Evolutionary conservation across 805 yeast genomes (phyloP).

Genomic region (Torulaspora quercuum): DNA sequence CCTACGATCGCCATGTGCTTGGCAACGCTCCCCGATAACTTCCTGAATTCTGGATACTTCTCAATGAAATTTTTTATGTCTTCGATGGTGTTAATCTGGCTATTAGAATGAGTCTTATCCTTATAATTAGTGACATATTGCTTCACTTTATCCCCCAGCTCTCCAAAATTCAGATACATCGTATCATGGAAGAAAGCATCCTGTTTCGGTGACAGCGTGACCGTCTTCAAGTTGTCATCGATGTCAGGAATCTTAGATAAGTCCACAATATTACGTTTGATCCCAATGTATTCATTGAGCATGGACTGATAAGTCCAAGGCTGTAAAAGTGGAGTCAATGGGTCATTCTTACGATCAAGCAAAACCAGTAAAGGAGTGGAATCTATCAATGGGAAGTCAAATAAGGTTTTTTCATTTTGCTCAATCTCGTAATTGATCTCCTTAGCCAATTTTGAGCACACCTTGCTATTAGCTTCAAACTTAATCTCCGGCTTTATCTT

Average conservation of each 20-base stretch:
- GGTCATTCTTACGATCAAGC: conserved; percentile 83
- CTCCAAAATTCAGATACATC: conserved; percentile 91
- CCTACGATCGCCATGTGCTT: conserved; percentile 90
- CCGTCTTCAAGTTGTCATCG: conserved; percentile 55
- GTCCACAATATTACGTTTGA: conserved; percentile 75
- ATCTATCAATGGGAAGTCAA: conserved; percentile 63
- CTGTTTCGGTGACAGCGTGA: conserved; percentile 62
- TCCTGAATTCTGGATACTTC: conserved; percentile 90
- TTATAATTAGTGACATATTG: conserved; percentile 81
- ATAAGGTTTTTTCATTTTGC: conserved; percentile 53
- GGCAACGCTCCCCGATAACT: conserved; percentile 79
- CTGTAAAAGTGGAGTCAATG: conserved; percentile 83
- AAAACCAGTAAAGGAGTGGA: conserved; percentile 70
- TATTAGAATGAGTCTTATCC: conserved; percentile 66
- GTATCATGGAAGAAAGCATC: conserved; percentile 77
- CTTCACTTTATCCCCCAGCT: conserved; percentile 82
- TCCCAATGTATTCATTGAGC: conserved; percentile 90
- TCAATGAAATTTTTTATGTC: conserved; percentile 91
- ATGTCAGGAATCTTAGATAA: conserved; percentile 54
- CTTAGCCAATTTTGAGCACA: conserved; percentile 65
- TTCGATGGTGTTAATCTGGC: conserved; percentile 67
- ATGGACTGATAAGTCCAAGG: conserved; percentile 99
- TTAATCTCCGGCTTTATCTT: conserved; percentile 76
- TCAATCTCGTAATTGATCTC: conserved; percentile 58
- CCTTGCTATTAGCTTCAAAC: conserved; percentile 64